Evolutionary conservation across 2,329 filamentous ascomycete species (phyloP), one percentile per base, ranked within the genome.

Genomic region (Pseudogymnoascus sp.): DNA sequence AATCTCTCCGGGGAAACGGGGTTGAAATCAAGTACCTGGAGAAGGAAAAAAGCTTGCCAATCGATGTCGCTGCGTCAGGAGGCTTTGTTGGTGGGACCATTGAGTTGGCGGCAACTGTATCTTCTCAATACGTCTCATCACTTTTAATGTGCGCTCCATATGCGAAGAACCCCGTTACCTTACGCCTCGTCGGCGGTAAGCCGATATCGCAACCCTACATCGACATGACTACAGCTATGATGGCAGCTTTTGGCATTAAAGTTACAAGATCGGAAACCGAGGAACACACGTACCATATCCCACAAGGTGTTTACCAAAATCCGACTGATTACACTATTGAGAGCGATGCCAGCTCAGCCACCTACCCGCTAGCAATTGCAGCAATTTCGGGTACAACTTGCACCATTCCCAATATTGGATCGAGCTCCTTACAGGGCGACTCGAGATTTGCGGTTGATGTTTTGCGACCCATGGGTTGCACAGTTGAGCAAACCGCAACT

Each of bases 151-250:
- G 92, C 63, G 94, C 94, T 0, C 94, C 94, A 0, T 99, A 97
- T 71, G 94, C 94, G 52, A 97, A 96, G 76, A 87, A 92, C 65
- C 90, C 93, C 0, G 92, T 99, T 37, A 97, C 91, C 0, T 78
- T 99, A 67, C 88, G 87, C 40, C 82, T 99, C 39, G 88, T 97
- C 10, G 94, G 94, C n/a, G 94, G 92, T 61, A 97, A 96, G 74
- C 93, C 94, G 45, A 96, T 99, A 67, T 97, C 93, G 1, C 92
- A 97, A 73, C 86, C 87, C 1, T 99, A 99, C 74, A 97, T 99
- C 70, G 92, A 99, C 73, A 97, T 99, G 93, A 99, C 94, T 1
- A 92, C 95, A 60, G 84, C 92, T 13, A 99, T 99, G 93, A 99
- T 99, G 94, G 82, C 83, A 61, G 83, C 89, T 2, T 99, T 99